Conservation (phyloP, 2,329 filamentous ascomycete genomes). For the Cucurbitaria berberidis region DNA sequence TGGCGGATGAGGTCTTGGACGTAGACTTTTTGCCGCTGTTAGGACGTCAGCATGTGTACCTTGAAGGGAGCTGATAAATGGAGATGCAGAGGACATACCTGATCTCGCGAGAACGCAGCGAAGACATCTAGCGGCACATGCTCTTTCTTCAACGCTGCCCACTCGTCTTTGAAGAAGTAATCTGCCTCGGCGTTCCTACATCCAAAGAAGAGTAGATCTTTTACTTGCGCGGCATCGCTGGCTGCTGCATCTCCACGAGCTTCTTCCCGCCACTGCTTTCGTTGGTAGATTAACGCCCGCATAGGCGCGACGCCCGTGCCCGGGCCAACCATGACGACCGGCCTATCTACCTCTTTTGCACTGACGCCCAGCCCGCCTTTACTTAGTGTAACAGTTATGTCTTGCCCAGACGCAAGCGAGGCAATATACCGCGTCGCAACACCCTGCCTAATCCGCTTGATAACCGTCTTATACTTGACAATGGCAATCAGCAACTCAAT, state of each 20-base stretch:
- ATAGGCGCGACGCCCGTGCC: constrained; percentile 89
- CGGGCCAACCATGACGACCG: constrained; percentile 79
- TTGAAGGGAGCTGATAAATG: background rate
- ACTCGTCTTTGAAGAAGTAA: constrained; percentile 82
- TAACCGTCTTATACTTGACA: constrained; percentile 88
- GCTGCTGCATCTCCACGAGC: background rate
- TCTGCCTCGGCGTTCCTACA: constrained; percentile 77
- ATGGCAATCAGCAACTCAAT: constrained; percentile 83
- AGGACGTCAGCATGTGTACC: constrained; percentile 1
- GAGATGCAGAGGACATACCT: constrained; percentile 45
- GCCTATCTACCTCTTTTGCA: constrained; percentile 54
- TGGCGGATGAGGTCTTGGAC: constrained; percentile 69
- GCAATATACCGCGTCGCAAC: constrained; percentile 89
- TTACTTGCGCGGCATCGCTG: constrained; percentile 5
- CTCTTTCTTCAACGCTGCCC: constrained; percentile 57
- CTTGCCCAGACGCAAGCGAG: constrained; percentile 63
- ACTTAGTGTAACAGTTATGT: constrained; percentile 65
- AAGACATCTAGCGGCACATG: constrained; percentile 59
- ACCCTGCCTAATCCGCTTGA: constrained; percentile 81
- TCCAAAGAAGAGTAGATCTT: constrained; percentile 76
- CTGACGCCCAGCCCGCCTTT: constrained; percentile 56
- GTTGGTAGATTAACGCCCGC: constrained; percentile 79
- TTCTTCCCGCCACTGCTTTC: constrained; percentile 53
- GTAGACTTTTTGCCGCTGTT: constrained; percentile 64
- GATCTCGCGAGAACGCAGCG: constrained; percentile 75